These are phyloP conservation scores for Penicillium sclerotigenum DNA, from an alignment of 2,329 filamentous ascomycete genomes.

Conservation along the genomic window DNA sequence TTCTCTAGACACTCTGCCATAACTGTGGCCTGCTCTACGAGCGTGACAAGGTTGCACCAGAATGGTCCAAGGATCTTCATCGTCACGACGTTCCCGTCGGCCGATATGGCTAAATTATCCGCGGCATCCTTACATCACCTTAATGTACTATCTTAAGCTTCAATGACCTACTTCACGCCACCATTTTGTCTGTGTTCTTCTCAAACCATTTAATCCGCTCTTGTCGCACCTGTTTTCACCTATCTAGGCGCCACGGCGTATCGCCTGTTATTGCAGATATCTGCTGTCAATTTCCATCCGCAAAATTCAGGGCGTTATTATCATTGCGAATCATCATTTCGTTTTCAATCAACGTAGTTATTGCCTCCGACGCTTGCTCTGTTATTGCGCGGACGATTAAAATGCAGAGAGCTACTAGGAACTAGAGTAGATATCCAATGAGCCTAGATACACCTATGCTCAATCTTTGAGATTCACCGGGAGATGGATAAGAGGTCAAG, in stretches of 20 bases:
- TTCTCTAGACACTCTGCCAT: slow-evolving; percentile 73
- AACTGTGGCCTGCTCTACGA: slow-evolving; percentile 91
- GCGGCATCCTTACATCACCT: not conserved
- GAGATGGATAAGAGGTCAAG: not conserved
- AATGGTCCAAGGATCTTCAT: slow-evolving; percentile 71
- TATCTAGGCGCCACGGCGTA: slow-evolving; percentile 1
- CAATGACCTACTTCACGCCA: slow-evolving; percentile 8
- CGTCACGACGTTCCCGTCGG: slow-evolving; percentile 41
- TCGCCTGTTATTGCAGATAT: not conserved
- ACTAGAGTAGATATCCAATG: not conserved
- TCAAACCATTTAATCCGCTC: not conserved
- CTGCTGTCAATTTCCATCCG: not conserved
- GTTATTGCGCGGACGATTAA: too few relatives aligned
- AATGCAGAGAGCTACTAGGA: not conserved
- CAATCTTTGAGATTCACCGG: too few relatives aligned
- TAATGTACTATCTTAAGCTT: slow-evolving; percentile 7
- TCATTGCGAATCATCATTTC: not conserved
- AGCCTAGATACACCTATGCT: not conserved
- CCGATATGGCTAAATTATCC: slow-evolving; percentile 25
- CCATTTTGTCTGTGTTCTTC: not conserved
- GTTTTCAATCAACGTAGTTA: not conserved
- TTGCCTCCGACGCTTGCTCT: not conserved
- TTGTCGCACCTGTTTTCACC: not conserved
- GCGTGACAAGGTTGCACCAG: slow-evolving; percentile 76
- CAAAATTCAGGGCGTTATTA: not conserved